phyloP scores from a whole-genome alignment of 2,329 filamentous ascomycete genomes.

The Colletotrichum sp. region DNA sequence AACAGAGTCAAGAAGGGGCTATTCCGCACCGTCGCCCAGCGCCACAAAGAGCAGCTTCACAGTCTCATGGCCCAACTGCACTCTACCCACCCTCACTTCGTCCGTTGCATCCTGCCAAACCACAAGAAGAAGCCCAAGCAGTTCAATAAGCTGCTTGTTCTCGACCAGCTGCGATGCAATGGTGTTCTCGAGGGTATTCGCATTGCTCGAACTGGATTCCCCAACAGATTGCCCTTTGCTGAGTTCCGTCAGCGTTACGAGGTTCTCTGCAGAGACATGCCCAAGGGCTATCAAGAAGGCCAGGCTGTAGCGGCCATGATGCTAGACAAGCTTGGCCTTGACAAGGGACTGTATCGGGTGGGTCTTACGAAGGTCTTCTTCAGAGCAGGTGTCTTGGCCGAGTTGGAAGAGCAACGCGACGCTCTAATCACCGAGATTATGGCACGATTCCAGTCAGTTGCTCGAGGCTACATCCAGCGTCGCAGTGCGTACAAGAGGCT shows the following conservation, averaged over 20 bases:
- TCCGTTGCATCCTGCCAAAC: slow-evolving; percentile 96
- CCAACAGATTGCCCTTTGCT: slow-evolving; percentile 87
- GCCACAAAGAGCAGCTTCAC: slow-evolving; percentile 98
- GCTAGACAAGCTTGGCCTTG: slow-evolving; percentile 86
- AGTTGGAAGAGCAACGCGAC: slow-evolving; percentile 95
- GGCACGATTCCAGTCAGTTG: slow-evolving; percentile 88
- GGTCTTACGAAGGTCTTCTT: slow-evolving; percentile 98
- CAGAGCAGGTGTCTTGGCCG: slow-evolving; percentile 91
- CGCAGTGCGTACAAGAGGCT: slow-evolving; percentile 90
- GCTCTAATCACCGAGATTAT: slow-evolving; percentile 93
- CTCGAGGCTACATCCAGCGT: slow-evolving; percentile 87
- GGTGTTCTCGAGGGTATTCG: slow-evolving; percentile 99
- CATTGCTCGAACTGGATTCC: slow-evolving; percentile 95
- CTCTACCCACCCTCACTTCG: slow-evolving; percentile 97
- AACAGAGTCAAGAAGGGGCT: slow-evolving; percentile 96
- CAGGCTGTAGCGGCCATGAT: slow-evolving; percentile 86
- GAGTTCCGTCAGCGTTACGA: slow-evolving; percentile 97
- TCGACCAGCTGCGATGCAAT: slow-evolving; percentile 97
- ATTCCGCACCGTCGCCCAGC: slow-evolving; percentile 94
- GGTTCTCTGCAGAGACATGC: slow-evolving; percentile 87
- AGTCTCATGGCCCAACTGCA: slow-evolving; percentile 93
- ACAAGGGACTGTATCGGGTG: slow-evolving; percentile 87
- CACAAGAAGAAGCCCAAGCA: slow-evolving; percentile 97
- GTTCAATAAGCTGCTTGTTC: slow-evolving; percentile 87
- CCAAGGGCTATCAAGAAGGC: slow-evolving; percentile 89